Conservation (phyloP, 2,329 filamentous ascomycete genomes). For the Hansfordia pulvinata region DNA sequence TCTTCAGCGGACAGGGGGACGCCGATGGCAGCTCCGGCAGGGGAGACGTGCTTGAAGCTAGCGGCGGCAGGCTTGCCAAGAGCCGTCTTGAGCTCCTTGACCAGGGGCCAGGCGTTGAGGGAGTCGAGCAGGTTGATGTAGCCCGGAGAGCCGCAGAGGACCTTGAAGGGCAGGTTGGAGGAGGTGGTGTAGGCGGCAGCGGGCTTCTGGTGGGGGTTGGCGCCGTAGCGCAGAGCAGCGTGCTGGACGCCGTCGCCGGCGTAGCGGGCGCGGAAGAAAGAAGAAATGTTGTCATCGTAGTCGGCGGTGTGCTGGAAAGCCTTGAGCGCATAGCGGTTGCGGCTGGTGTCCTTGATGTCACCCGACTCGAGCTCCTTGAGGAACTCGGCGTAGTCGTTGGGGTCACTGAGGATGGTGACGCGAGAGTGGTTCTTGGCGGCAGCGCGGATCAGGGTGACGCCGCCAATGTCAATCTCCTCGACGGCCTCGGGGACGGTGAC, state of each 20-base stretch:
- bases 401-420: slow-evolving; percentile 92
- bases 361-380: slow-evolving; percentile 79
- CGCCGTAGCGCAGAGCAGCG: slow-evolving; percentile 79
- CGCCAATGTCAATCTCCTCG: slow-evolving; percentile 97
- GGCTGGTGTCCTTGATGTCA: slow-evolving; percentile 72
- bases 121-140: slow-evolving; percentile 97
- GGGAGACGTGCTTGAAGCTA: slow-evolving; percentile 98
- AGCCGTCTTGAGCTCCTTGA: slow-evolving; percentile 88
- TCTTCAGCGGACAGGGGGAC: slow-evolving; percentile 75
- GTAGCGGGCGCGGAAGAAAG: slow-evolving; percentile 97
- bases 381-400: slow-evolving; percentile 87
- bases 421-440: slow-evolving; percentile 96
- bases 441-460: slow-evolving; percentile 89
- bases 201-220: slow-evolving; percentile 97
- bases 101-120: slow-evolving; percentile 90
- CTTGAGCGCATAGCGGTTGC: slow-evolving; percentile 87
- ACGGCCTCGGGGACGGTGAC: slow-evolving; percentile 95
- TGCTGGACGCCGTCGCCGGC: slow-evolving; percentile 75
- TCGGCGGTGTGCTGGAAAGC: slow-evolving; percentile 97
- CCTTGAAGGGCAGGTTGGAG: slow-evolving; percentile 81
- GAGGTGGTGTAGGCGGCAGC: slow-evolving; percentile 69
- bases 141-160: slow-evolving; percentile 75
- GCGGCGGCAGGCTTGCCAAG: slow-evolving; percentile 82
- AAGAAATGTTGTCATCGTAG: slow-evolving; percentile 88
- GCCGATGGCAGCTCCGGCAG: slow-evolving; percentile 88